A percentile compares a stretch with the other conserved stretches of the same genome.
Conservation (phyloP, 768 basidiomycete genomes). For the Lactifluus echinatus region DNA sequence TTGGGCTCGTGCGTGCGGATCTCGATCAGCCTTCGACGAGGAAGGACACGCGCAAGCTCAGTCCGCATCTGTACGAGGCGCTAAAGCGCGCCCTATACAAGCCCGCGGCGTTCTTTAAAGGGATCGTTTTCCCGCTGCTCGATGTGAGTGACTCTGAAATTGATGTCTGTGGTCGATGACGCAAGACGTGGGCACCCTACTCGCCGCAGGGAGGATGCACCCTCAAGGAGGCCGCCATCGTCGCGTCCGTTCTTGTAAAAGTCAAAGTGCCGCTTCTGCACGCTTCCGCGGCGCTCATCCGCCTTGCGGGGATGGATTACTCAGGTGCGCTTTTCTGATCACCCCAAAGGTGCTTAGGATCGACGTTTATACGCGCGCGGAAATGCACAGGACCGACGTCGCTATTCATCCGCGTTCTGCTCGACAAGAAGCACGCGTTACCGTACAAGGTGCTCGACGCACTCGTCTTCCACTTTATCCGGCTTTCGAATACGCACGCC, state of each 20-base stretch:
- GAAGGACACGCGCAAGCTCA: slow-evolving; percentile 67
- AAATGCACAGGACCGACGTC: slow-evolving; percentile 67
- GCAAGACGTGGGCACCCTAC: neutral
- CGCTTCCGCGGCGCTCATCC: slow-evolving; percentile 88
- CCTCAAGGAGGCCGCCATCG: slow-evolving; percentile 88
- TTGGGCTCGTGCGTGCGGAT: slow-evolving; percentile 85
- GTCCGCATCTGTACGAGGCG: slow-evolving; percentile 91
- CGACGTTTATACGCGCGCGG: neutral
- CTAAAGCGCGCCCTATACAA: slow-evolving; percentile 90
- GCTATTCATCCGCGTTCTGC: slow-evolving; percentile 89
- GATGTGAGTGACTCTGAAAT: slow-evolving; percentile 49
- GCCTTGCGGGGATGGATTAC: slow-evolving; percentile 95
- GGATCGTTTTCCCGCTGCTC: slow-evolving; percentile 89
- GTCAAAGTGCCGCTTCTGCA: slow-evolving; percentile 95
- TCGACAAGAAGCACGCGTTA: slow-evolving; percentile 97
- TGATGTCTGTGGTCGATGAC: neutral
- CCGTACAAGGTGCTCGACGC: slow-evolving; percentile 98
- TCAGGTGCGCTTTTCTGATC: slow-evolving; percentile 42
- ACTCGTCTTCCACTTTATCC: slow-evolving; percentile 96
- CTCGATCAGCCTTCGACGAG: slow-evolving; percentile 41
- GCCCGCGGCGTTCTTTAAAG: slow-evolving; percentile 97
- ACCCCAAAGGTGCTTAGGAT: neutral
- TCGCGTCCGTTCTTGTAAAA: slow-evolving; percentile 84
- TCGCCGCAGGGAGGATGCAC: slow-evolving; percentile 64
- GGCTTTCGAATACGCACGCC: slow-evolving; percentile 87